A percentile compares a stretch with the other conserved stretches of the same genome.
Conservation (phyloP, 2,329 filamentous ascomycete genomes). For the Lojkania enalia region DNA sequence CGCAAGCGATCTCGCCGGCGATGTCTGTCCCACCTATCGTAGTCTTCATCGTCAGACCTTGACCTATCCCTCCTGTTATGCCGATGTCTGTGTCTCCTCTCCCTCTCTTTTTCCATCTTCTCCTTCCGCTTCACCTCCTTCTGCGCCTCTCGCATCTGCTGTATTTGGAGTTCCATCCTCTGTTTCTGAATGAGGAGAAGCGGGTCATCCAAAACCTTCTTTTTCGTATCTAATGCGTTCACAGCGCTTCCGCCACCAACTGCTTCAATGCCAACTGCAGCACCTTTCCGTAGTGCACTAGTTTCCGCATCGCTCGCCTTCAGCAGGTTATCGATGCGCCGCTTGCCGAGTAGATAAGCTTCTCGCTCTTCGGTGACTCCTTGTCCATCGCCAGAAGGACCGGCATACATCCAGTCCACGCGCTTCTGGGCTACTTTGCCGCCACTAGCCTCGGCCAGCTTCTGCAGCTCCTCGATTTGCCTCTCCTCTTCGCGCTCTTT, state of each 20-base stretch:
- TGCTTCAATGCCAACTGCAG: constrained; percentile 48
- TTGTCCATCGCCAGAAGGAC: constrained; percentile 74
- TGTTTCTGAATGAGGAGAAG: constrained; percentile 91
- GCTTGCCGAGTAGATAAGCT: constrained; percentile 88
- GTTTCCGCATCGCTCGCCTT: constrained; percentile 76
- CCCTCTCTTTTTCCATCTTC: constrained; percentile 40
- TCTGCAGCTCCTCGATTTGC: constrained; percentile 86
- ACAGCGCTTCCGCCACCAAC: constrained; percentile 58
- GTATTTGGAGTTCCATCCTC: constrained; percentile 64
- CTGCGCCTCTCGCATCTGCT: constrained; percentile 63
- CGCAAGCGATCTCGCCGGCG: constrained; percentile 41
- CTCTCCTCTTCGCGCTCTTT: constrained; percentile 95
- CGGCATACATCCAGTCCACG: constrained; percentile 98
- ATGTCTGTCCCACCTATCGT: constrained; percentile 16
- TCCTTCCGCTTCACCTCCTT: constrained; percentile 43
- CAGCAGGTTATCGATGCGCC: constrained; percentile 83
- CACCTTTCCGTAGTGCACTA: constrained; percentile 70
- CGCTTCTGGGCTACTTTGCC: constrained; percentile 78
- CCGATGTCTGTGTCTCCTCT: constrained; percentile 37
- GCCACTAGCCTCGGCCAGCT: constrained; percentile 84
- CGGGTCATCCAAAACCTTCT: constrained; percentile 89
- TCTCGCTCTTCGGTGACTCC: constrained; percentile 80
- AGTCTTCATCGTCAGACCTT: constrained; percentile 25
- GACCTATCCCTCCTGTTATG: constrained; percentile 33
- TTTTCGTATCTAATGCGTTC: constrained; percentile 76